phyloP scores from a whole-genome alignment of 2,329 filamentous ascomycete species.

The Tolypocladium inflatum region DNA sequence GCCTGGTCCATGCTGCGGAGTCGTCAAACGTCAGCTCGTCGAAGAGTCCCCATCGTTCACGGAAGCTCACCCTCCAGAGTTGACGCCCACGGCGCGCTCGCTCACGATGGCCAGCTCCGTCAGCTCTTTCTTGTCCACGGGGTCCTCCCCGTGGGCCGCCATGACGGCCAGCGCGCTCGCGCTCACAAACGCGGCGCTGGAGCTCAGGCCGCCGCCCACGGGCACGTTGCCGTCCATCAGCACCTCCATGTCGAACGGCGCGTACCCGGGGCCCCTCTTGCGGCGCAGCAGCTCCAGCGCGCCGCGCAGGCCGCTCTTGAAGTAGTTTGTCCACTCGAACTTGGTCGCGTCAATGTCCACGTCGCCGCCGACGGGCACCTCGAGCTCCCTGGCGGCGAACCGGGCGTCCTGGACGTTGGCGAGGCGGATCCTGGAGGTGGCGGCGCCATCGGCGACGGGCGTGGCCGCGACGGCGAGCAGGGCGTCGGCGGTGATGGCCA shows the following conservation, averaged over 20 bases:
- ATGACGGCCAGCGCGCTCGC: slow-evolving; percentile 82
- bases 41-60: background rate
- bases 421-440: slow-evolving; percentile 61
- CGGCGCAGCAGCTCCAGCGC: slow-evolving; percentile 69
- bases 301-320: slow-evolving; percentile 81
- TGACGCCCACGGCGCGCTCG: slow-evolving; percentile 89
- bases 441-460: slow-evolving; percentile 35
- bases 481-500: slow-evolving; percentile 88
- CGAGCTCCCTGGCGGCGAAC: slow-evolving; percentile 68
- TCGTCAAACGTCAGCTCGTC: background rate
- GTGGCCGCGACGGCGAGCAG: slow-evolving; percentile 68
- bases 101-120: slow-evolving; percentile 91
- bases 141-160: slow-evolving; percentile 68
- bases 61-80: slow-evolving; percentile 71
- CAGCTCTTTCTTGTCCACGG: slow-evolving; percentile 82
- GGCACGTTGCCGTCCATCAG: slow-evolving; percentile 89
- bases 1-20: slow-evolving; percentile 81
- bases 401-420: slow-evolving; percentile 68
- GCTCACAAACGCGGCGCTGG: slow-evolving; percentile 88
- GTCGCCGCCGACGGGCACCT: slow-evolving; percentile 50
- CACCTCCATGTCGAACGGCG: slow-evolving; percentile 69
- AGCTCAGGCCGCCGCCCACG: slow-evolving; percentile 83
- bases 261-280: slow-evolving; percentile 51
- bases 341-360: slow-evolving; percentile 77
- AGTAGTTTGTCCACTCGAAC: slow-evolving; percentile 98